Percentiles rank a stretch among this genome's conserved stretches.
These are phyloP conservation scores for Infundibulicybe gibba DNA, from an alignment of 768 basidiomycete genomes.

Conservation along the genomic window DNA sequence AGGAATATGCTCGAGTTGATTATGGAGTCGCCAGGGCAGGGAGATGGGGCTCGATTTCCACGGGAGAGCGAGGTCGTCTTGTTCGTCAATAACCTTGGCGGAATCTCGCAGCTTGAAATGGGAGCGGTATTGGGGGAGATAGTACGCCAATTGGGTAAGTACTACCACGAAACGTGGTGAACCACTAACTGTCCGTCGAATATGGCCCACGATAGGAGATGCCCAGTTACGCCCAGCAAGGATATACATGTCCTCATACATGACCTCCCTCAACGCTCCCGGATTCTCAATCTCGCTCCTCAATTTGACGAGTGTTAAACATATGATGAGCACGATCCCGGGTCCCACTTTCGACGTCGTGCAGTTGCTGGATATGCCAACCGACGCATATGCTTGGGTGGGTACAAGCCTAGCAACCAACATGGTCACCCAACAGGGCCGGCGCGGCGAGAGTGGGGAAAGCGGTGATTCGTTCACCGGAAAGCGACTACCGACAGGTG, in stretches of 20 bases:
- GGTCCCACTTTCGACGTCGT: conserved; percentile 15
- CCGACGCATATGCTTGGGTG: conserved; percentile 38
- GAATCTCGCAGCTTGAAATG: conserved; percentile 49
- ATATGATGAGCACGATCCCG: conserved; percentile 1
- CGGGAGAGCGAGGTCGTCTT: conserved; percentile 29
- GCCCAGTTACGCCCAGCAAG: conserved; percentile 7
- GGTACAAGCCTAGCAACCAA: conserved; percentile 10
- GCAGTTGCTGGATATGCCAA: conserved; percentile 36
- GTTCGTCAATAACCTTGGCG: conserved; percentile 56
- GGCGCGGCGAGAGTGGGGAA: background rate
- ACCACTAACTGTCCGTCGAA: too few relatives aligned
- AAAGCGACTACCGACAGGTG: too few relatives aligned
- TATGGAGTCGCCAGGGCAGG: conserved; percentile 30
- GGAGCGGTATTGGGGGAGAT: conserved; percentile 44
- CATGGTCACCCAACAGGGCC: background rate
- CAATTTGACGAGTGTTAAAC: conserved; percentile 34
- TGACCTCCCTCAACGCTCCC: conserved; percentile 61
- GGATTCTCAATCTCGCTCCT: conserved; percentile 52
- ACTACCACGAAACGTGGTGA: background rate
- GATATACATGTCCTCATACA: conserved; percentile 46
- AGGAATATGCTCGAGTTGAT: conserved; percentile 27
- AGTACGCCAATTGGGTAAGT: conserved; percentile 38
- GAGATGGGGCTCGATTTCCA: conserved; percentile 4
- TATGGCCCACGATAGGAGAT: too few relatives aligned
- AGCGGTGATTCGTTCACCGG: background rate